Conservation (phyloP, 2,329 filamentous ascomycete species). For the Trichophyton schoenleinii region DNA sequence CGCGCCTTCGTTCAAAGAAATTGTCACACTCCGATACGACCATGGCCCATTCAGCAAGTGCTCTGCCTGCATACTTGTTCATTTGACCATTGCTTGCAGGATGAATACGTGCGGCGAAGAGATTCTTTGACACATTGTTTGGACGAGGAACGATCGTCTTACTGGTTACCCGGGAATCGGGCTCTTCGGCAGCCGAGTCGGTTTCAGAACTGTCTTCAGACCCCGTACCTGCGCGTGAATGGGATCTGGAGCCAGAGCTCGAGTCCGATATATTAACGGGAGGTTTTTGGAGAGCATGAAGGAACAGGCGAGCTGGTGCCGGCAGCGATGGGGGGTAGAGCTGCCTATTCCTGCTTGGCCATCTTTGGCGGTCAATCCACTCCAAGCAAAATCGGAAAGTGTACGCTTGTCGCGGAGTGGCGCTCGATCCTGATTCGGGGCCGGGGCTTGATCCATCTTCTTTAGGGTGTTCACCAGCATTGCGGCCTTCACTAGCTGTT, state of each 20-base stretch:
- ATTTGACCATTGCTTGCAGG: constrained; percentile 10
- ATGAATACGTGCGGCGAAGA: constrained; percentile 7
- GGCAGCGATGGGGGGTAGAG: constrained; percentile 47
- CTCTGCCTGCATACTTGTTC: constrained; percentile 49
- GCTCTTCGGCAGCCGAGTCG: constrained; percentile 10
- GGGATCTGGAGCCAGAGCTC: constrained; percentile 12
- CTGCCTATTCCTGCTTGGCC: constrained; percentile 39
- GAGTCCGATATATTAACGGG: constrained; percentile 9
- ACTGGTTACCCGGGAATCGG: constrained; percentile 7
- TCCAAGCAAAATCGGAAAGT: constrained; percentile 60
- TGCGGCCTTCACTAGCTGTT: constrained; percentile 5
- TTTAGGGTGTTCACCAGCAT: constrained; percentile 24
- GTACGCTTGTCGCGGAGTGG: constrained; percentile 38
- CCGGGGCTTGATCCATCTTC: background rate
- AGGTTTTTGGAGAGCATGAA: constrained; percentile 29
- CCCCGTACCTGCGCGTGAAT: constrained; percentile 12
- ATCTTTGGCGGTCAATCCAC: constrained; percentile 44
- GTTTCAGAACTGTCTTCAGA: constrained; percentile 13
- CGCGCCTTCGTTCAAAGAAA: constrained; percentile 50
- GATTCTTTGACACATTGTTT: constrained; percentile 16
- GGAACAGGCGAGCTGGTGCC: constrained; percentile 40
- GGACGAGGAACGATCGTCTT: constrained; percentile 14
- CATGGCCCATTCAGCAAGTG: constrained; percentile 52
- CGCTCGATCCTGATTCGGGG: background rate
- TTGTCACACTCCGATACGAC: constrained; percentile 51